Conservation (phyloP, 2,329 filamentous ascomycete genomes). For the Trichoderma gracile region DNA sequence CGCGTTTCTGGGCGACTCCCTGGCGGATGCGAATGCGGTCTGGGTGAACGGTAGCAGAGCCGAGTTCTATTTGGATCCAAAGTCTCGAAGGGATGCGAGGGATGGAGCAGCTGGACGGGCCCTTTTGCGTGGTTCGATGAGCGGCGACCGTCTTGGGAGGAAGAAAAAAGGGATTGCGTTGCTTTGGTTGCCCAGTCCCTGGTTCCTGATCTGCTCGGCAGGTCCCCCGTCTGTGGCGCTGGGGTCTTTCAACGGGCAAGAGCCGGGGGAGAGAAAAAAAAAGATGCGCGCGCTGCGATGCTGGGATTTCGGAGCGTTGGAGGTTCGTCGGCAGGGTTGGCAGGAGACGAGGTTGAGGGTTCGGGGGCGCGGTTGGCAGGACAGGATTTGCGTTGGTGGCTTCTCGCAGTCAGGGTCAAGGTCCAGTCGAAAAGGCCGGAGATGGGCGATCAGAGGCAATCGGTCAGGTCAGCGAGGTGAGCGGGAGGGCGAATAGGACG, state of each 20-base stretch:
- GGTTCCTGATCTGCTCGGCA: constrained; percentile 24
- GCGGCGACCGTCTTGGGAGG: constrained; percentile 22
- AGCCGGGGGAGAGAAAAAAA: not conserved
- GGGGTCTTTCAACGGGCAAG: constrained; percentile 1
- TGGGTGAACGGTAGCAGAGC: constrained; percentile 12
- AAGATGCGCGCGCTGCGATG: not conserved
- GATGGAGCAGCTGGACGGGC: not conserved
- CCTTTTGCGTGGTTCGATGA: not conserved
- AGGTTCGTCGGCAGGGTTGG: constrained; percentile 5
- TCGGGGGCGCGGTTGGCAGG: not conserved
- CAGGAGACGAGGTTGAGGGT: constrained; percentile 1
- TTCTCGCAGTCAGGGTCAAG: constrained; percentile 4
- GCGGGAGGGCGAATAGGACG: constrained; percentile 22
- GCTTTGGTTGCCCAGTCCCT: not conserved
- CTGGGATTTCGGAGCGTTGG: not conserved
- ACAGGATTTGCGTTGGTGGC: constrained; percentile 2
- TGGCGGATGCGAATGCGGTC: constrained; percentile 8
- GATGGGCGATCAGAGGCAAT: constrained; percentile 19
- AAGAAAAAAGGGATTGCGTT: constrained; percentile 6
- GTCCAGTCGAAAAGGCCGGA: not conserved
- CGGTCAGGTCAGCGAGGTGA: constrained; percentile 25
- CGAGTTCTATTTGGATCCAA: not conserved
- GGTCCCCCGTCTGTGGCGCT: constrained; percentile 7
- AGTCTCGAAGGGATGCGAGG: constrained; percentile 16
- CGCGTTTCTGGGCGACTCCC: constrained; percentile 14